Evolutionary conservation across 164 flowering plant species (phyloP).

Genomic region (Santalum album): DNA sequence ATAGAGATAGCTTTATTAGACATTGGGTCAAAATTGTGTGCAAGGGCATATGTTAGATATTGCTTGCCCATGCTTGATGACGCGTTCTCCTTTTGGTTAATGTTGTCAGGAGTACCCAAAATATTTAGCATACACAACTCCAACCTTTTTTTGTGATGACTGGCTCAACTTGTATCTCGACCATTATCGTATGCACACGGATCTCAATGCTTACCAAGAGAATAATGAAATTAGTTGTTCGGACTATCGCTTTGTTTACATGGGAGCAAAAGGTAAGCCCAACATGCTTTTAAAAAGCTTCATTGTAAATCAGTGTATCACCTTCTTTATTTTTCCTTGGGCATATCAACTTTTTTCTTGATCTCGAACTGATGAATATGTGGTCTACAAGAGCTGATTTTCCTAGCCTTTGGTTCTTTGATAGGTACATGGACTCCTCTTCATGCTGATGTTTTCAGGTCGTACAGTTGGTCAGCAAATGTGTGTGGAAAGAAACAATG

Average conservation of each 20-base stretch:
- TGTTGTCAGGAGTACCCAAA: conserved; percentile 80
- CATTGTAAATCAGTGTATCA: conserved; percentile 3
- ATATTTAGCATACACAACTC: conserved; percentile 70
- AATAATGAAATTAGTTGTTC: conserved; percentile 71
- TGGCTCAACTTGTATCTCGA: conserved; percentile 97
- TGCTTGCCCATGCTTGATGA: too few relatives aligned
- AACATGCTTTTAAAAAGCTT: conserved; percentile 2
- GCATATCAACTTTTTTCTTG: not conserved
- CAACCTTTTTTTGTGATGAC: conserved; percentile 68
- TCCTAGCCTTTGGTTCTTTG: not conserved
- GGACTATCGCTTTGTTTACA: conserved; percentile 96
- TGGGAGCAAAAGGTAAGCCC: conserved; percentile 90
- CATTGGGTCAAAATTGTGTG: too few relatives aligned
- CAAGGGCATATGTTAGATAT: too few relatives aligned
- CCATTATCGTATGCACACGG: conserved; percentile 59
- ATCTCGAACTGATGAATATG: not conserved
- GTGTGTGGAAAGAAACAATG: conserved; percentile 87
- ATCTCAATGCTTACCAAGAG: conserved; percentile 34
- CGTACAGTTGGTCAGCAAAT: conserved; percentile 98
- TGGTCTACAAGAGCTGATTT: not conserved
- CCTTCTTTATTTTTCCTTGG: not conserved
- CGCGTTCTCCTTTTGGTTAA: conserved; percentile 6
- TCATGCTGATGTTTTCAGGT: conserved; percentile 97
- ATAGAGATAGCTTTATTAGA: too few relatives aligned
- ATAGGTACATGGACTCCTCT: conserved; percentile 99